Conservation (phyloP, 805 yeast genomes). For the Trichomonascus vanleenenianus region DNA sequence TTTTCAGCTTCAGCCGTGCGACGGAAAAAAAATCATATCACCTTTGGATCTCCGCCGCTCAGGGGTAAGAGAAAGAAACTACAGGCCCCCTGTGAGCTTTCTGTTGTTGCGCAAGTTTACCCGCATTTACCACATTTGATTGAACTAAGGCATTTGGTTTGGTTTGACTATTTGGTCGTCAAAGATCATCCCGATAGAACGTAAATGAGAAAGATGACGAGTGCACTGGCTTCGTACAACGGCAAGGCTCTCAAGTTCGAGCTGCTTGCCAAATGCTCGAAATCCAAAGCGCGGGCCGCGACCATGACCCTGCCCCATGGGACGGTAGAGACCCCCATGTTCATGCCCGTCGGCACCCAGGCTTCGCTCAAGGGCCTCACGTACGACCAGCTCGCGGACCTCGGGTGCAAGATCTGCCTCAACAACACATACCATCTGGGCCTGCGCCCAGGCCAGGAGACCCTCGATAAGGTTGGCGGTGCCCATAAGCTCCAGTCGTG, state of each 20-base stretch:
- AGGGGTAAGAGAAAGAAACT: too few relatives aligned
- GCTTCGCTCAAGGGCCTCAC: conserved; percentile 40
- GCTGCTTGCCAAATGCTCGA: conserved; percentile 35
- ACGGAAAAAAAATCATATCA: too few relatives aligned
- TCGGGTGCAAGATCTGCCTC: conserved; percentile 36
- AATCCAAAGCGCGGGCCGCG: conserved; percentile 37
- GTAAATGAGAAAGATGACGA: neutral
- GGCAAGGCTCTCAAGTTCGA: conserved; percentile 31
- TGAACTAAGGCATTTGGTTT: too few relatives aligned
- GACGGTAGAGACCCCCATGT: conserved; percentile 36
- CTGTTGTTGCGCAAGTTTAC: too few relatives aligned
- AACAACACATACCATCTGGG: conserved; percentile 40
- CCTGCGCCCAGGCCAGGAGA: conserved; percentile 36
- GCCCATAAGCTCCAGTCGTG: conserved; percentile 37
- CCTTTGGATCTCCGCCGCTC: too few relatives aligned
- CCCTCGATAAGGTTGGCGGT: conserved; percentile 35
- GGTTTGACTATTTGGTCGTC: too few relatives aligned
- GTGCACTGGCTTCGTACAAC: conserved; percentile 4
- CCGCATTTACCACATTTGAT: too few relatives aligned
- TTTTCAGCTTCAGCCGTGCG: too few relatives aligned
- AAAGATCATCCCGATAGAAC: too few relatives aligned
- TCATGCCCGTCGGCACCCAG: conserved; percentile 43
- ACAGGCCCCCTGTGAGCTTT: too few relatives aligned
- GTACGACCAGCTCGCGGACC: conserved; percentile 32
- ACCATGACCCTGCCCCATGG: conserved; percentile 37